Conservation (phyloP, 75 land plant species). For the Pseudotsuga menziesii region DNA sequence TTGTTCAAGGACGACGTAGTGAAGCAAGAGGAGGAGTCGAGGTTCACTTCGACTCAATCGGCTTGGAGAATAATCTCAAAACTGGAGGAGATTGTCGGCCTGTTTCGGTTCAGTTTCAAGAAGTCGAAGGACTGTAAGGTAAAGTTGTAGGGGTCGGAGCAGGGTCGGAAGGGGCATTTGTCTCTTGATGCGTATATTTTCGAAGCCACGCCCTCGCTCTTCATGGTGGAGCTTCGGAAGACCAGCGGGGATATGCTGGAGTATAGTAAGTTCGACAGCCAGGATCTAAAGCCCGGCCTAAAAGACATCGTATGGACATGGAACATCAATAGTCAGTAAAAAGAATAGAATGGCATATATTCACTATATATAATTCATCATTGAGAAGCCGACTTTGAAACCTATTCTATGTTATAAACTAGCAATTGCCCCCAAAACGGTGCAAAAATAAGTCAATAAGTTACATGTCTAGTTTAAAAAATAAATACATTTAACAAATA, state of each 20-base stretch:
- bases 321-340: no score
- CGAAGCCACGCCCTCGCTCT: conserved; percentile 25
- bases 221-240: conserved; percentile 22
- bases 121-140: conserved; percentile 15
- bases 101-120: conserved; percentile 15
- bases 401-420: no score
- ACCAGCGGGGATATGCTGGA: conserved; percentile 29
- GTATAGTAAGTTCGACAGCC: conserved; percentile 28
- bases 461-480: no score
- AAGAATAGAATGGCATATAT: no score
- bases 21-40: conserved; percentile 13
- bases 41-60: conserved; percentile 27
- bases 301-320: conserved; percentile 36
- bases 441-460: no score
- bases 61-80: conserved; percentile 41
- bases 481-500: no score
- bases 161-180: conserved; percentile 35
- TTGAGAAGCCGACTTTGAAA: no score
- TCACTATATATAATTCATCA: no score
- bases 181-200: conserved; percentile 29
- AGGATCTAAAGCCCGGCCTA: conserved; percentile 22
- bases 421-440: no score
- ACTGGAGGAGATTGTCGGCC: conserved; percentile 30
- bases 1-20: conserved; percentile 21
- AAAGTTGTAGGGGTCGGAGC: conserved; percentile 23